Conservation (phyloP, 495 filamentous ascomycete genomes). For the Pseudevernia furfuracea region DNA sequence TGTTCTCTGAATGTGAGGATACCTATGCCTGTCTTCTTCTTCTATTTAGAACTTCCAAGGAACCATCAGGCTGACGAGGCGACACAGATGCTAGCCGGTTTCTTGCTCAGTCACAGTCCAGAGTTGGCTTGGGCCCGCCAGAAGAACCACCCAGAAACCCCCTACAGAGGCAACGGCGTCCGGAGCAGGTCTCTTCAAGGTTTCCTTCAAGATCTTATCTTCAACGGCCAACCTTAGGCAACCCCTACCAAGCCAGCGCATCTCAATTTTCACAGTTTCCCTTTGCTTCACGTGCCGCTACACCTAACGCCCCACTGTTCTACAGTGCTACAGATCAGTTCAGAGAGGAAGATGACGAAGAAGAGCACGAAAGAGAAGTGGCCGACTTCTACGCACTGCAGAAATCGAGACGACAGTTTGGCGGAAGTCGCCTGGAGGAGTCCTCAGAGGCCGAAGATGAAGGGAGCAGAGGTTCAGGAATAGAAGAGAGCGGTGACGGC, state of each 20-base stretch:
- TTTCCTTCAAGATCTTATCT: conserved; percentile 45
- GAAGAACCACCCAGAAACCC: conserved; percentile 49
- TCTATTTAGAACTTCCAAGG: conserved; percentile 11
- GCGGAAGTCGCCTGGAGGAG: conserved; percentile 66
- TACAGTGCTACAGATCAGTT: conserved; percentile 78
- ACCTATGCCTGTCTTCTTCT: conserved; percentile 18
- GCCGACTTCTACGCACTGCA: conserved; percentile 90
- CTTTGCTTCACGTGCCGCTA: conserved; percentile 65
- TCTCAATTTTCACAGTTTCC: conserved; percentile 68
- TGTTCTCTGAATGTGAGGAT: conserved; percentile 96
- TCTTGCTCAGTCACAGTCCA: conserved; percentile 93
- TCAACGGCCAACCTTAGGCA: conserved; percentile 44
- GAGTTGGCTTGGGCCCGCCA: conserved; percentile 57
- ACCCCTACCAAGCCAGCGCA: conserved; percentile 60
- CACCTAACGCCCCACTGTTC: conserved; percentile 80
- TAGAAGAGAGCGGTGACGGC: conserved; percentile 48
- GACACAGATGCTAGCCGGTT: conserved; percentile 87
- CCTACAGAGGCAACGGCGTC: conserved; percentile 39
- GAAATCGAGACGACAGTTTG: conserved; percentile 79
- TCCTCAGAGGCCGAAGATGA: conserved; percentile 74
- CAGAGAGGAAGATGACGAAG: conserved; percentile 81
- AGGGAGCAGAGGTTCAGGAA: conserved; percentile 43
- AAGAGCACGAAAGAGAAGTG: conserved; percentile 83
- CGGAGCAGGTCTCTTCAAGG: conserved; percentile 38
- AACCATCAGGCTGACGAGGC: conserved; percentile 11